Evolutionary conservation across 2,329 filamentous ascomycete species (phyloP).

Genomic region (Stagonosporopsis cucurbitacearum): DNA sequence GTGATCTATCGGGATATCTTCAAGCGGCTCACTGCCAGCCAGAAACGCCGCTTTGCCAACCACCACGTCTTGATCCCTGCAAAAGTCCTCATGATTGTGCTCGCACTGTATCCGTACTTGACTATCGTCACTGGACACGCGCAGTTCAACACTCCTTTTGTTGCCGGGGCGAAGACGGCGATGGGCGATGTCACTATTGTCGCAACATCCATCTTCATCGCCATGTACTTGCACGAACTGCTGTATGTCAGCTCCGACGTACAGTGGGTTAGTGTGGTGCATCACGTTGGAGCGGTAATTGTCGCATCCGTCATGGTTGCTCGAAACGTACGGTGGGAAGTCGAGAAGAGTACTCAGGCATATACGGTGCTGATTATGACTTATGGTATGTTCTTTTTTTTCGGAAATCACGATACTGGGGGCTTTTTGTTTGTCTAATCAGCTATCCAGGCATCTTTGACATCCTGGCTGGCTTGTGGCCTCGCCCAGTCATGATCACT

Average conservation of each 20-base stretch:
- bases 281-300: background rate
- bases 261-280: background rate
- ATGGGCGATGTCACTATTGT: background rate
- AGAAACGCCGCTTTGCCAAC: background rate
- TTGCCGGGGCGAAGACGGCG: background rate
- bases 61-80: background rate
- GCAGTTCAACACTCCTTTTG: background rate
- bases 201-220: background rate
- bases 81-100: background rate
- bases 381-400: background rate
- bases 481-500: background rate
- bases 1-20: background rate
- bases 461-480: constrained; percentile 1
- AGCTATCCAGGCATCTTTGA: background rate
- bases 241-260: background rate
- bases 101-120: background rate
- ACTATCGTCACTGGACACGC: background rate
- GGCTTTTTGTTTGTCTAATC: background rate
- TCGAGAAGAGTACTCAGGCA: background rate
- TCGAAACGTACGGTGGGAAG: constrained; percentile 1
- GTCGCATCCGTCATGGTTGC: constrained; percentile 1
- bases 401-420: too few relatives aligned
- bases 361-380: constrained; percentile 11
- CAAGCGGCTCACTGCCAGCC: background rate
- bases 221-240: constrained; percentile 1